Percentiles rank a stretch among this genome's conserved stretches.
phyloP scores from a whole-genome alignment of 164 flowering plant species.

The Annona cherimola region DNA sequence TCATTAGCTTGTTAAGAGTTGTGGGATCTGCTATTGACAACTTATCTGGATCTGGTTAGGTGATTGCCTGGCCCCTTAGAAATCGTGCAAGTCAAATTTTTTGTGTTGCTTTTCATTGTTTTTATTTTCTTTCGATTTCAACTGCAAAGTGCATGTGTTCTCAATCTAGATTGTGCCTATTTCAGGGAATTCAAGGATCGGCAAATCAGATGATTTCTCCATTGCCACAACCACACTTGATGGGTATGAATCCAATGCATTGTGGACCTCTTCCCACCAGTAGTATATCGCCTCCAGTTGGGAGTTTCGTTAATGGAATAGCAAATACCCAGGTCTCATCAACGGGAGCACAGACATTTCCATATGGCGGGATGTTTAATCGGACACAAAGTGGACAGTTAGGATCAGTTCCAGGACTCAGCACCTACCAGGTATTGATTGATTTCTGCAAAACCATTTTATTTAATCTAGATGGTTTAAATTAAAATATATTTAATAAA shows the following conservation, averaged over 20 bases:
- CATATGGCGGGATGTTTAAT: conserved; percentile 55
- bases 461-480: too few species aligned
- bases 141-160: neutral
- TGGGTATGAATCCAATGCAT: conserved; percentile 80
- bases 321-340: conserved; percentile 61
- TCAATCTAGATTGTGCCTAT: neutral
- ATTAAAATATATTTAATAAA: too few species aligned
- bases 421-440: conserved; percentile 69
- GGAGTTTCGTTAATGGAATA: conserved; percentile 51
- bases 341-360: conserved; percentile 64
- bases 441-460: too few species aligned
- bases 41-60: too few species aligned
- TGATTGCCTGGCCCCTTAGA: neutral
- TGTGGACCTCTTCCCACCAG: conserved; percentile 43
- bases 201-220: conserved; percentile 71
- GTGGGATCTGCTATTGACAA: too few species aligned
- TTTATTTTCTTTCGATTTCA: neutral
- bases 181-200: conserved; percentile 70
- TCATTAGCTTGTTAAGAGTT: too few species aligned
- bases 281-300: conserved; percentile 41
- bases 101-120: neutral
- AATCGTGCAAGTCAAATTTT: neutral
- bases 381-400: conserved; percentile 66
- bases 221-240: conserved; percentile 64
- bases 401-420: conserved; percentile 68